Evolutionary conservation across 176 grass and related monocot genomes (phyloP), one percentile per base, ranked within the genome.

Genomic region (Aegilops sharonensis): DNA sequence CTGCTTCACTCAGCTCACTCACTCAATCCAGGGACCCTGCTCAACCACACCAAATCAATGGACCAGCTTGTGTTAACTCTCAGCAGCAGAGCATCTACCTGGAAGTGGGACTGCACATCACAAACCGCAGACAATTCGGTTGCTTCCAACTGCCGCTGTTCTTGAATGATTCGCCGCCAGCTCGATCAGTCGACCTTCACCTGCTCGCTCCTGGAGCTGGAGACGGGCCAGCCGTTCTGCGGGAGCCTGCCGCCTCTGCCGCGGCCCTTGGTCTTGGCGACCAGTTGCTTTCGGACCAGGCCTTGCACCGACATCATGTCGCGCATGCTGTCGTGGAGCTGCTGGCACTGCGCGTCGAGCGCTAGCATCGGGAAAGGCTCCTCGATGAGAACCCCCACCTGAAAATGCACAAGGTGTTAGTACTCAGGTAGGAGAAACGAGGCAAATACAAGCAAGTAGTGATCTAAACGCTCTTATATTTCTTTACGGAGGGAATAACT

Each of bases 341-440:
- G 90, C 77, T 91, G 83, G 68, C 93, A 94, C 40, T 92, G 77
- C 6, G 89, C 93, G 42, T 92, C 93, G 7, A 98, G 87, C 18
- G 93, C 85, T 8, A 98, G 90, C 93, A 94, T 94, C 35, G 94
- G 90, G 78, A 98, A 94, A 18, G 97, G 94, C 83, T 98, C 97
- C 87, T 98, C 97, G 18, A 98, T 98, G 25, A 98, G 92, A 86
- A 95, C 97, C 84, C 94, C 97, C 23, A 98, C 97, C 96, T 98
- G 90, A 57, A 91, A 91, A 82, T 64, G 62, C 24, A 32, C 3
- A 1, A 35, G 50, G 25, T 10, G 70, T 43, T 64, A 75, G 2
- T 52, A 40, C 23, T 40, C 45, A 59, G 27, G 20, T 64, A 61
- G 50, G 45, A 56, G n/a, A 35, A 12, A 24, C 4, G 37, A 2